Conservation (phyloP, 169 alveolate species). For the Plasmodium coatneyi region DNA sequence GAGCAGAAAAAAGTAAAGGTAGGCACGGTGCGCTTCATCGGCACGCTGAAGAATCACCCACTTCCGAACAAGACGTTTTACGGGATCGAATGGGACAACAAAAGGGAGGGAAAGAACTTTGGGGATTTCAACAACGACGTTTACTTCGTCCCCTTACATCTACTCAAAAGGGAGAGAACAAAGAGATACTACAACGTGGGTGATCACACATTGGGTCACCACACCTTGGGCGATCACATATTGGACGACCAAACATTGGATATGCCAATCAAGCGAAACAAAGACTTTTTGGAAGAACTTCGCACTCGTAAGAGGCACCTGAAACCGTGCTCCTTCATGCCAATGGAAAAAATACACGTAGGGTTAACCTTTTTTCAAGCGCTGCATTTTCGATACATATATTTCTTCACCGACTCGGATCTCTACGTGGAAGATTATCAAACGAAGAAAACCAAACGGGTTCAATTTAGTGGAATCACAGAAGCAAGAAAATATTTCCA, state of each 20-base stretch:
- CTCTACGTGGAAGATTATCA: slow-evolving; percentile 57
- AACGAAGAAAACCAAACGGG: slow-evolving; percentile 47
- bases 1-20: slow-evolving; percentile 46
- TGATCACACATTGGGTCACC: not conserved
- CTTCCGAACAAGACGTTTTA: slow-evolving; percentile 5
- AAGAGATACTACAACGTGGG: not conserved
- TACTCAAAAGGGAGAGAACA: slow-evolving; percentile 16
- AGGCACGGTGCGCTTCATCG: slow-evolving; percentile 67
- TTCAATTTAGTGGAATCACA: slow-evolving; percentile 49
- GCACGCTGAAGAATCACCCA: slow-evolving; percentile 58
- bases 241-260: too few species aligned
- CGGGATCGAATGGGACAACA: slow-evolving; percentile 69
- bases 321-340: slow-evolving; percentile 49
- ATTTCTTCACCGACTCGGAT: slow-evolving; percentile 44
- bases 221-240: not conserved
- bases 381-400: slow-evolving; percentile 34
- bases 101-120: slow-evolving; percentile 19
- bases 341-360: slow-evolving; percentile 57
- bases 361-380: slow-evolving; percentile 70
- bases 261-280: not conserved
- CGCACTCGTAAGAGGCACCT: not conserved
- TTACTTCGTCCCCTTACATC: slow-evolving; percentile 31
- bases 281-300: not conserved
- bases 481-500: slow-evolving; percentile 43
- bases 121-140: slow-evolving; percentile 27